phyloP scores from a whole-genome alignment of 768 basidiomycete genomes.

The Calvatia gigantea region DNA sequence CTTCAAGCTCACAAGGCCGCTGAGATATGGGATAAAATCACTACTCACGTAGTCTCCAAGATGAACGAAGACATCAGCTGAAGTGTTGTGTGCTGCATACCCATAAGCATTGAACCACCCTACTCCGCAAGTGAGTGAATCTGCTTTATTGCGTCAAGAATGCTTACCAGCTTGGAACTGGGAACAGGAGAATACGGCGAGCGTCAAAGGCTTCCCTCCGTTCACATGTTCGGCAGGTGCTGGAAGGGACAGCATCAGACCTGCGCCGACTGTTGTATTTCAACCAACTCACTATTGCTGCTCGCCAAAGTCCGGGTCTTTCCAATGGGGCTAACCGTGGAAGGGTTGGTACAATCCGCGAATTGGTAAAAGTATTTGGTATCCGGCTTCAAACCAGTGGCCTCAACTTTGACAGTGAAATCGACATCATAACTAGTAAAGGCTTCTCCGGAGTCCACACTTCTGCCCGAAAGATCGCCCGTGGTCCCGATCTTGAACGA shows the following conservation, averaged over 20 bases:
- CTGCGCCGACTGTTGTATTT: too few species aligned
- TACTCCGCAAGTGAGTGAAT: background rate
- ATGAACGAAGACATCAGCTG: slow-evolving; percentile 52
- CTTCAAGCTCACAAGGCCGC: background rate
- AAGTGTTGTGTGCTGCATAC: slow-evolving; percentile 48
- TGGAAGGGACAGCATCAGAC: slow-evolving; percentile 14
- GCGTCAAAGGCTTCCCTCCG: slow-evolving; percentile 46
- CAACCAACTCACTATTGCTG: slow-evolving; percentile 35
- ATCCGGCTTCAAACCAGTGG: slow-evolving; percentile 44
- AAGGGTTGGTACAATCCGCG: slow-evolving; percentile 46
- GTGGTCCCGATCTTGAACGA: slow-evolving; percentile 41
- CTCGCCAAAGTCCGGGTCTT: slow-evolving; percentile 47
- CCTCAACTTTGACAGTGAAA: slow-evolving; percentile 60
- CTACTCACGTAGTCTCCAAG: slow-evolving; percentile 55
- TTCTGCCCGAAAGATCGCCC: slow-evolving; percentile 27
- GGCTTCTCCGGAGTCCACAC: slow-evolving; percentile 42
- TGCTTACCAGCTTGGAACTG: slow-evolving; percentile 44
- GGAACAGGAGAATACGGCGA: slow-evolving; percentile 62
- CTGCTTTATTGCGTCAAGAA: background rate
- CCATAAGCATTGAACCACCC: slow-evolving; percentile 65
- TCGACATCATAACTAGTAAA: slow-evolving; percentile 59
- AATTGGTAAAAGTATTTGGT: slow-evolving; percentile 55
- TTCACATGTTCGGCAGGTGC: slow-evolving; percentile 46
- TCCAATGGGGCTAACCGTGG: slow-evolving; percentile 43
- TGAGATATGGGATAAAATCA: background rate